Evolutionary conservation across 495 filamentous ascomycete species (phyloP), one percentile per base, ranked within the genome.

Genomic region (Penicillium pancosmium): DNA sequence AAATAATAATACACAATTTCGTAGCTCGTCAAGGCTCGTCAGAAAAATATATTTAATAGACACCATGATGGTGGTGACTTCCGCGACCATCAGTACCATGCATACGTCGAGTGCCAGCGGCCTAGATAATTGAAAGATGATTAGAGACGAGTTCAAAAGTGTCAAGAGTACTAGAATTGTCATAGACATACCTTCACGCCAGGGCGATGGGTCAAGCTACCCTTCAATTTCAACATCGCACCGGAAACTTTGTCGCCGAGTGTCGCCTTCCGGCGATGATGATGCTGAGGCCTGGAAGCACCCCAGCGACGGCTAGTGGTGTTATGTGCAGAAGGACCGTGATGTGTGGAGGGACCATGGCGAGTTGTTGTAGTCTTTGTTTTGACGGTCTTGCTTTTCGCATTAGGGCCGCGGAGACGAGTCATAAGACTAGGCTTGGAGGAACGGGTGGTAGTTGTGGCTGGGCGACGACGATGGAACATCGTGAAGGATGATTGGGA

Each of bases 221-320:
- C 88, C 68, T 83, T 85, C 51, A 91, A 63, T 73, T 77, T 86
- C 74, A 89, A 66, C 67, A 91, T 71, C 0, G 87, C 88, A 6
- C 88, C 88, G 4, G 79, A 83, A 63, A 91, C 75, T 70, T 90
- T 91, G 69, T 90, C 88, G 19, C 87, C 85, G 34, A 90, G 71
- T 33, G 75, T 79, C 0, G 80, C 69, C 35, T 81, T 80, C 58
- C 87, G 82, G 54, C 78, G 68, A 19, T 86, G 86, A 55, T 85
- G 85, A 55, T 84, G 84, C 0, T 62, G 70, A 5, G 67, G 71
- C n/a, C 59, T n/a, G 41, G 60, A 49, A 16, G 11, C 31, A 46
- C 63, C 55, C 46, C 56, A 50, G 43, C 48, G 54, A 34, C 61
- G 53, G 23, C 46, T 16, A 12, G 41, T 44, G 3, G 41, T 44